Evolutionary conservation across 1,139 yeast genomes (phyloP), one percentile per base, ranked within the genome.

Genomic region (Sugiyamaella xylanicola): DNA sequence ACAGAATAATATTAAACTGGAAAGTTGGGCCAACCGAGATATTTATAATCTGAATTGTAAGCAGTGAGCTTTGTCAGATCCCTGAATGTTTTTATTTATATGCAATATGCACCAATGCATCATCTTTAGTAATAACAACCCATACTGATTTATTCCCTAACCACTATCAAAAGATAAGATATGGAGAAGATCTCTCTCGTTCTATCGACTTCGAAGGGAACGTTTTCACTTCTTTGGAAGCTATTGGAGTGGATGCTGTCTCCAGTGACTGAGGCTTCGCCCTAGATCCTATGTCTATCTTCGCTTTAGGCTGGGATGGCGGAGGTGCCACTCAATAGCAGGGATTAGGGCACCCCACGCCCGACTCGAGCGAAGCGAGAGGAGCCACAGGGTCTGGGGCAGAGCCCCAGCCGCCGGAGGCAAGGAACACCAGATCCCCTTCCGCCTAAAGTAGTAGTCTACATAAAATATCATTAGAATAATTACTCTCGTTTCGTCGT

Each of bases 401-500:
- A 32, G 37, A 8, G 37, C 37, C 37, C 37, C 37, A 32, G 37
- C 37, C 37, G 37, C 37, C 37, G 37, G 37, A 32, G 37, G 37
- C 37, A n/a, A n/a, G n/a, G n/a, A n/a, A n/a, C n/a, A n/a, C n/a
- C n/a, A n/a, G n/a, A n/a, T n/a, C n/a, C n/a, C n/a, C n/a, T n/a
- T n/a, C n/a, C n/a, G n/a, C n/a, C n/a, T n/a, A 9, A 8, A 32
- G 15, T 8, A 32, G 20, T 25, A 21, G 39, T 39, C 19, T 48
- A 48, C 46, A 41, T 40, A 39, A 17, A 17, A 11, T 32, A 21
- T 48, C 52, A 29, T 48, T 48, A 48, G 20, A 48, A 32, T 32
- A 39, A 22, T 48, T 27, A 48, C 61, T 35, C 66, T 56, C 36
- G 60, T 56, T 45, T 51, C 57, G 50, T 47, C 48, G 57, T 54